Percentiles rank a stretch among this genome's conserved stretches.
phyloP scores from a whole-genome alignment of 2,329 filamentous ascomycete species.

The Paecilomyces variotii region DNA sequence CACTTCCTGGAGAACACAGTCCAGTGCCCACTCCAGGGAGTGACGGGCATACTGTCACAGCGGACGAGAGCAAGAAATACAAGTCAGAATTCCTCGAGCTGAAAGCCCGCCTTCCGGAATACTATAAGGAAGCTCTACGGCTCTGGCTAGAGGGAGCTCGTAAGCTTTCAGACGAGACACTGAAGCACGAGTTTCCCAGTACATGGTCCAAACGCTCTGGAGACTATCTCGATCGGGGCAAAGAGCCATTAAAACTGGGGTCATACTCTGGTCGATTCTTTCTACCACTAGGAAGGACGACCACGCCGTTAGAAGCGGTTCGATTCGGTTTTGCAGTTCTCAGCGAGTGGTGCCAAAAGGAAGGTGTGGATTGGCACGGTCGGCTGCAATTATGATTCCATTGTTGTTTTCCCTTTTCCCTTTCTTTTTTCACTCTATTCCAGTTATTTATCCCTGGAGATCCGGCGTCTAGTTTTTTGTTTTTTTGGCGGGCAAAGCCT shows the following conservation, averaged over 20 bases:
- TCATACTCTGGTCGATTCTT: slow-evolving; percentile 32
- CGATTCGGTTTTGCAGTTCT: slow-evolving; percentile 38
- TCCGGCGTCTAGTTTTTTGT: not conserved
- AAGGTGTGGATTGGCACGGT: slow-evolving; percentile 38
- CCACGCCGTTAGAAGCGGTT: slow-evolving; percentile 37
- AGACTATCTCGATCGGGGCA: slow-evolving; percentile 29
- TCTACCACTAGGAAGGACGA: slow-evolving; percentile 36
- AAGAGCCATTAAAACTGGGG: slow-evolving; percentile 23
- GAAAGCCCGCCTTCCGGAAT: slow-evolving; percentile 32
- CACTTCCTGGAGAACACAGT: slow-evolving; percentile 31
- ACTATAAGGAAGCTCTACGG: slow-evolving; percentile 33
- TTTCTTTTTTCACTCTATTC: not conserved
- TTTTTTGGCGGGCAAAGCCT: not conserved
- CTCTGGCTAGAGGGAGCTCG: slow-evolving; percentile 38
- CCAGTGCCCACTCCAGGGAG: slow-evolving; percentile 37
- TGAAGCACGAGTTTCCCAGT: slow-evolving; percentile 33
- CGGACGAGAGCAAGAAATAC: slow-evolving; percentile 29
- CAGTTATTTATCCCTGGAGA: not conserved
- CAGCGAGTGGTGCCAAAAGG: slow-evolving; percentile 39
- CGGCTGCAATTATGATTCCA: slow-evolving; percentile 29
- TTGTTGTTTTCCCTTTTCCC: not conserved
- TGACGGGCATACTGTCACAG: slow-evolving; percentile 29
- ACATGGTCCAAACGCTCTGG: slow-evolving; percentile 37
- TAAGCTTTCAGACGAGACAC: slow-evolving; percentile 31
- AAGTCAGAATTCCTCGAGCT: slow-evolving; percentile 34